These are phyloP conservation scores for Xerocomellus amylosporus DNA, from an alignment of 768 basidiomycete genomes.

Conservation along the genomic window DNA sequence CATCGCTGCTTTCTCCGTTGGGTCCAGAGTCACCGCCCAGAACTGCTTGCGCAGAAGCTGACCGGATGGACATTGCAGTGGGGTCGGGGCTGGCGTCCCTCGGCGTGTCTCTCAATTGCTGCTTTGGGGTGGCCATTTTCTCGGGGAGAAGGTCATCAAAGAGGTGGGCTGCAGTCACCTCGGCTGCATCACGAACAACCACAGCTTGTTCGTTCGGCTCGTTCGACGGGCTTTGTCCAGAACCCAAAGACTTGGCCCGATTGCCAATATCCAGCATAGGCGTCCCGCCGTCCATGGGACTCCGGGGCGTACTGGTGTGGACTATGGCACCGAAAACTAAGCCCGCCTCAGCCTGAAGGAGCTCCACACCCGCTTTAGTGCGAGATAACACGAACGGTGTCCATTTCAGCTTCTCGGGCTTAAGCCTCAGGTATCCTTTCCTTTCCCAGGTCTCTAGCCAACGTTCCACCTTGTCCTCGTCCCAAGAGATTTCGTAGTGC, in stretches of 20 bases:
- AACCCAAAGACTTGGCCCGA: constrained; percentile 16
- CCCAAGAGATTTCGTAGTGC: constrained; percentile 75
- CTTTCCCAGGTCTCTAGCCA: constrained; percentile 68
- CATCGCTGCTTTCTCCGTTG: constrained; percentile 6
- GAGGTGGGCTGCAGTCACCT: constrained; percentile 29
- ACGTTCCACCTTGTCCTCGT: constrained; percentile 59
- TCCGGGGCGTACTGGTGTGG: constrained; percentile 12
- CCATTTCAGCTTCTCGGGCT: constrained; percentile 89
- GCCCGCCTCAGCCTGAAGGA: constrained; percentile 21
- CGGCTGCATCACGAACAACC: constrained; percentile 3
- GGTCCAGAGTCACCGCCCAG: constrained; percentile 9
- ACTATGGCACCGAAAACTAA: constrained; percentile 11
- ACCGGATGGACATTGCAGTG: constrained; percentile 16
- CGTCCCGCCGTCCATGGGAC: constrained; percentile 22
- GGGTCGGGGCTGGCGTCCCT: constrained; percentile 18
- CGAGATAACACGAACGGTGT: constrained; percentile 82
- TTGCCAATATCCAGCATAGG: constrained; percentile 19
- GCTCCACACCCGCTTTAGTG: constrained; percentile 30
- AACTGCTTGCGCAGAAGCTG: constrained; percentile 19
- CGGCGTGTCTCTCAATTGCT: constrained; percentile 12
- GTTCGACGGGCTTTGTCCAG: constrained; percentile 10
- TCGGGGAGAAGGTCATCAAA: constrained; percentile 30
- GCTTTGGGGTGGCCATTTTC: constrained; percentile 17
- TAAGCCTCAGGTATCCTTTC: constrained; percentile 75
- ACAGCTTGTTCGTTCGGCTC: constrained; percentile 16